Evolutionary conservation across 2,329 filamentous ascomycete genomes (phyloP), one percentile per base, ranked within the genome.

Genomic region (Pochonia chlamydosporia): DNA sequence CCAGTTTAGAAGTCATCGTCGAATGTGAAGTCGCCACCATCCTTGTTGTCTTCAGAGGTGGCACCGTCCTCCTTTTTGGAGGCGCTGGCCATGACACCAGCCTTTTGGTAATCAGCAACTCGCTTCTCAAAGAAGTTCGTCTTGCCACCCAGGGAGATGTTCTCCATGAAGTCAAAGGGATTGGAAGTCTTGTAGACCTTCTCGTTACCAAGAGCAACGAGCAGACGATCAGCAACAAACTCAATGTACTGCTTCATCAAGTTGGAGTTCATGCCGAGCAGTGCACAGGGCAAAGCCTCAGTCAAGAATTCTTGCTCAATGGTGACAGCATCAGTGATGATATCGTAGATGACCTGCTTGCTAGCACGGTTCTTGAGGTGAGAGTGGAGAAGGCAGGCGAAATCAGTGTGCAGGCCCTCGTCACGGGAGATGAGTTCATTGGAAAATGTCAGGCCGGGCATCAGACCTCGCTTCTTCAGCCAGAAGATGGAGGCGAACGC

Each of bases 101-200:
- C 91, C 81, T 99, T 99, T 75, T 99, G 93, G 82, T 99, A 99
- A 65, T 99, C 93, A 68, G 86, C 93, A 49, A 99, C 93, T 60
- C 93, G 89, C 87, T 99, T 99, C 86, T 99, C 93, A 69, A 99
- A 99, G 82, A 99, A 99, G 84, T 99, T 99, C 68, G 93, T 99
- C 87, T 99, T 99, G 72, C 93, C 93, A 44, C 90, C 89, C 10
- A 99, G 81, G 20, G 93, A 97, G 71, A 99, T 99, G 74, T 96
- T 96, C 81, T 99, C 93, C 93, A 99, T 99, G 72, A 99, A 99
- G 79, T 99, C 93, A 68, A 99, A 99, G 66, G 93, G 93, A 76
- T 99, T 99, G 68, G 85, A 81, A 23, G 86, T 77, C 65, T 93
- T 88, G 82, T 95, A 99, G 61, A 87, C 78, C 79, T 96, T 97